Base-by-base conservation (phyloP, 2,329 filamentous ascomycete genomes). In the Fusarium sp. region DNA sequence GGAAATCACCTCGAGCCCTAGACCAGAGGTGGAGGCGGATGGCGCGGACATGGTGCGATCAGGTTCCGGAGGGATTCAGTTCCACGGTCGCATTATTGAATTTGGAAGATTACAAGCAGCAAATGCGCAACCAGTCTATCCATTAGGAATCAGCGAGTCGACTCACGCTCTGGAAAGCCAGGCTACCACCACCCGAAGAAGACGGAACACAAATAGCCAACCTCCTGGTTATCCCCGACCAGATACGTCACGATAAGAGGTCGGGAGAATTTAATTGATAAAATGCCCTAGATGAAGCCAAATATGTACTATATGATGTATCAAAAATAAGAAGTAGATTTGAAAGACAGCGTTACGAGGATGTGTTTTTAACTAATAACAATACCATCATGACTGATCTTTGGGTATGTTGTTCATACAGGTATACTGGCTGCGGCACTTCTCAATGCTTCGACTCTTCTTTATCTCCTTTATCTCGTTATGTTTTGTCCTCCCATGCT, bases 41-140 rank as follows among this genome's bases (percentile, higher is more conserved):
- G 60, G 64, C 7, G 63, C 55, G 44, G 72, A 75, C 47, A 77
- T 78, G 77, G 65, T 69, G 28, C 73, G 75, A 56, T 78, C 74
- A 9, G 74, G 77, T 47, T 78, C 77, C 18, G 75, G 74, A 24
- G 74, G 74, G 17, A 72, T 77, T 24, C 69, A 73, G n/a, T 73
- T 78, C 54, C 69, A 77, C 33, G 77, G 74, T 6, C 59, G 42
- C n/a, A 71, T 75, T 44, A 64, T 76, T 18, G 69, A 76, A 56
- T 75, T 77, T 70, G 77, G 74, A 28, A 69, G 68, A 56, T 63
- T 64, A 9, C 62, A 64, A 13, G 57, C 68, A 7, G 42, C n/a
- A 22, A 44, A 38, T 44, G 47, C 22, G 33, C 63, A 41, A 39
- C 52, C 48, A 33, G 58, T 58, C 18, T 76, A 76, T 60, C 74